phyloP scores from a whole-genome alignment of 306 rosid genomes.

The Abrus precatorius region DNA sequence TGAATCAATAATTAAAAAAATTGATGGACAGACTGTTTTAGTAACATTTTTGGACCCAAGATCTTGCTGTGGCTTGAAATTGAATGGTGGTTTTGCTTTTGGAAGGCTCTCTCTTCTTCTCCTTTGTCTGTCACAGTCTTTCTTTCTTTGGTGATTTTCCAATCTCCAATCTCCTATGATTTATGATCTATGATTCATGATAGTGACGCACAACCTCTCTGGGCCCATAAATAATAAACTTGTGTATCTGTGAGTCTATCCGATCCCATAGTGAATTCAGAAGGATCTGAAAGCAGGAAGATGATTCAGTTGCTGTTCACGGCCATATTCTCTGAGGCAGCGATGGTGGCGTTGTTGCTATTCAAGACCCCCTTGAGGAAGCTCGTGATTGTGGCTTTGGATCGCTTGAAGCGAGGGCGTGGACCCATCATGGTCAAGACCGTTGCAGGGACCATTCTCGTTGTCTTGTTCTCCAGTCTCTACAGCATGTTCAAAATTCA shows the following conservation, averaged over 20 bases:
- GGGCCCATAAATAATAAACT: not conserved
- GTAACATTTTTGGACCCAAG: too few species aligned
- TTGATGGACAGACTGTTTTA: too few species aligned
- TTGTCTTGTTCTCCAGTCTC: slow-evolving; percentile 62
- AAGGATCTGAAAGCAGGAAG: slow-evolving; percentile 44
- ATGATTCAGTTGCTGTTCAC: slow-evolving; percentile 80
- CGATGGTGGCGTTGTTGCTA: slow-evolving; percentile 58
- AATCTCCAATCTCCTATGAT: slow-evolving; percentile 6
- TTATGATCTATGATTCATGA: slow-evolving; percentile 36
- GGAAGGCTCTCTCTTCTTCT: slow-evolving; percentile 29
- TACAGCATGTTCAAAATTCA: slow-evolving; percentile 70
- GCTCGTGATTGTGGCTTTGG: slow-evolving; percentile 73
- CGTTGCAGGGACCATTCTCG: slow-evolving; percentile 66
- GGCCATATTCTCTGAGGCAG: slow-evolving; percentile 71
- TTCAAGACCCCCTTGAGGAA: slow-evolving; percentile 93
- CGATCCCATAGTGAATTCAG: slow-evolving; percentile 28
- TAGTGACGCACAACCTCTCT: slow-evolving; percentile 34
- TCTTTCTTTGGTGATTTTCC: not conserved
- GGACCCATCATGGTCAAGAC: slow-evolving; percentile 89
- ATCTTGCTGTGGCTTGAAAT: not conserved
- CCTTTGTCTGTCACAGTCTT: slow-evolving; percentile 23
- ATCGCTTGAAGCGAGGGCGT: slow-evolving; percentile 83
- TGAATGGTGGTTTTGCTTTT: slow-evolving; percentile 17
- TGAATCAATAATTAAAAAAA: too few species aligned
- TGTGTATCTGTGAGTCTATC: not conserved